Percentiles rank a stretch among this genome's conserved stretches.
Evolutionary conservation across 805 yeast species (phyloP).

Genomic region (Candida montana): DNA sequence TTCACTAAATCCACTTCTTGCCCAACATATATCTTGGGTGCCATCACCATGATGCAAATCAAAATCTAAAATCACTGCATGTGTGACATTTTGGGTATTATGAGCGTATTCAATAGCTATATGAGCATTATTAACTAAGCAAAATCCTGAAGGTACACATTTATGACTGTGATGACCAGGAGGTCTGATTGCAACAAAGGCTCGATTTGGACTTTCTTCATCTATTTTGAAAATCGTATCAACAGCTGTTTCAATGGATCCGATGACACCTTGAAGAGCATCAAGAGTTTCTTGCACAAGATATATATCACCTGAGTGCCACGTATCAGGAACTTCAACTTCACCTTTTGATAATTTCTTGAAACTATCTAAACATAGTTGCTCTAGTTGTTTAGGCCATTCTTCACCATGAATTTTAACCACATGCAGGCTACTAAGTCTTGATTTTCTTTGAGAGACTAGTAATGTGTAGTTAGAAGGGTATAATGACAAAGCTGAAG

Average conservation of each 20-base stretch:
- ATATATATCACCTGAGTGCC: conserved; percentile 84
- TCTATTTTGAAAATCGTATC: conserved; percentile 42
- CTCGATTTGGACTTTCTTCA: conserved; percentile 33
- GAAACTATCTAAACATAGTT: conserved; percentile 55
- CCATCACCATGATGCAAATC: conserved; percentile 92
- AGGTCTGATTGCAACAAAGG: conserved; percentile 69
- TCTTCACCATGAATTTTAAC: conserved; percentile 63
- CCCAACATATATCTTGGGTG: conserved; percentile 81
- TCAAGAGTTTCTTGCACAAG: conserved; percentile 57
- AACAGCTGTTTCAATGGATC: conserved; percentile 67
- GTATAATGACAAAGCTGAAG: conserved; percentile 65
- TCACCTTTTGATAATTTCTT: conserved; percentile 45
- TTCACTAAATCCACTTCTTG: conserved; percentile 57
- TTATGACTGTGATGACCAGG: conserved; percentile 89
- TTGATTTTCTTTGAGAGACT: conserved; percentile 42
- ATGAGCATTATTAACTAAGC: conserved; percentile 76
- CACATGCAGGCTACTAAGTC: conserved; percentile 56
- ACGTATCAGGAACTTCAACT: conserved; percentile 71
- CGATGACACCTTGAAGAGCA: conserved; percentile 74
- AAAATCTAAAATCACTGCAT: conserved; percentile 76
- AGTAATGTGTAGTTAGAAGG: conserved; percentile 52
- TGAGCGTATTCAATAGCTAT: conserved; percentile 75
- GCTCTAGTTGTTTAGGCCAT: conserved; percentile 59
- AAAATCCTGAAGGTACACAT: conserved; percentile 79
- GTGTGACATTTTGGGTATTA: conserved; percentile 57